Base-by-base conservation (phyloP, 1,284 basidiomycete species). In the Termitomyces sp. region DNA sequence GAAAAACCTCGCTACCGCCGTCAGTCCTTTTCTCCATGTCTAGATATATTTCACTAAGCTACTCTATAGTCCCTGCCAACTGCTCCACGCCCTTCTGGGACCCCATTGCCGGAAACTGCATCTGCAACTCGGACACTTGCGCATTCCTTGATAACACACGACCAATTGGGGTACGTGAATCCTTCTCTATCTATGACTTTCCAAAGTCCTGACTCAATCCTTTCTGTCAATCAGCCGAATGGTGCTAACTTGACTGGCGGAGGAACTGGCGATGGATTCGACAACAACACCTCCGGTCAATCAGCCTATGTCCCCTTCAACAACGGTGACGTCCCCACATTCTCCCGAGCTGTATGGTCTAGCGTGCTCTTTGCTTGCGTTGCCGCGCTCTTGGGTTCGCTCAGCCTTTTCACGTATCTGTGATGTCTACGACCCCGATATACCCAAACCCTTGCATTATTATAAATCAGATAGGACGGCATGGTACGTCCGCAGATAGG, bases 1-100 rank as follows among this genome's bases (percentile, higher is more conserved):
- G 65, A 74, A 49, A 64, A 68, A 28, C 59, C 74, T 35, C 80
- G 84, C 50, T 73, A 71, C 67, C 75, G 84, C 54, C 62, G 82
- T 85, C 63, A 62, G 80, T 52, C 31, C 35, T 9, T 52, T 46
- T 3, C 18, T 31, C 14, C 35, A 18, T 38, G 6, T 21, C 4
- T 24, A 21, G 11, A 10, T 31, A n/a, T 26, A 38, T 11, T 14
- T 56, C 18, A 39, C n/a, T 54, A 28, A 31, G 44, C 11, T 11
- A 1, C 14, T 16, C 19, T 10, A 21, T 52, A 86, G 83, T 89
- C 13, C 81, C 88, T 5, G 57, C 75, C 8, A 88, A 88, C 72
- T 91, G 88, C 68, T 84, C 83, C 8, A 90, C 88, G 6, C 75
- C 86, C 2, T 88, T 87, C 75, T 89, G 84, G 85, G 86, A 89